Percentiles rank a stretch among this genome's conserved stretches.
phyloP scores from a whole-genome alignment of 192 early-diverging fungal genomes.

The Piromyces finnis region DNA sequence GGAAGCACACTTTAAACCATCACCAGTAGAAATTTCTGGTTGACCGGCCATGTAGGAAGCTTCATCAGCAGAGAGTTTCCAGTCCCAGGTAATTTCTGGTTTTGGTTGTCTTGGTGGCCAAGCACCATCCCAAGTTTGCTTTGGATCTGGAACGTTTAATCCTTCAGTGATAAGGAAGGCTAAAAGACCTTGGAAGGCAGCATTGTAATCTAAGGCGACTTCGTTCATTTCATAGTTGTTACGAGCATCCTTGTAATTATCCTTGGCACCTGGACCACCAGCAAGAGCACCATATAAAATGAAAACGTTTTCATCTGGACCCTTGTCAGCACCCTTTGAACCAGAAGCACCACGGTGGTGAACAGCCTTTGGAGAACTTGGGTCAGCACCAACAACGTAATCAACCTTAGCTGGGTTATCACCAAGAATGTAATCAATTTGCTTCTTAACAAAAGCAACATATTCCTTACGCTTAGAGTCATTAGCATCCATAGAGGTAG shows the following conservation, averaged over 20 bases:
- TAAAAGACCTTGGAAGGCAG: not conserved
- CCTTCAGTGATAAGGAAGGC: not conserved
- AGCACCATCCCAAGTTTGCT: not conserved
- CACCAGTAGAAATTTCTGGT: not conserved
- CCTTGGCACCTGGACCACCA: slow-evolving; percentile 29
- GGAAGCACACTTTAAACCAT: not conserved
- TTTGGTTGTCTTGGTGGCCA: not conserved
- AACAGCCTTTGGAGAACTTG: slow-evolving; percentile 33
- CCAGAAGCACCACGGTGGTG: slow-evolving; percentile 38
- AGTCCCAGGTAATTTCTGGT: not conserved
- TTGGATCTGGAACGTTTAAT: not conserved
- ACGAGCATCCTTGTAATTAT: slow-evolving; percentile 22
- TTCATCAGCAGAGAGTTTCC: not conserved
- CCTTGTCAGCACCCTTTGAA: slow-evolving; percentile 8
- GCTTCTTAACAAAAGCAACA: slow-evolving; percentile 2
- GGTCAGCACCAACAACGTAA: slow-evolving; percentile 34
- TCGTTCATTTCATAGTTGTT: slow-evolving; percentile 23
- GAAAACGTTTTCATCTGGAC: slow-evolving; percentile 11
- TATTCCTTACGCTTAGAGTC: not conserved
- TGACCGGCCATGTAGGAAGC: not conserved
- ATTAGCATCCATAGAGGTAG: not conserved
- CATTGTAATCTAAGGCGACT: not conserved
- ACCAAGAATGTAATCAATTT: slow-evolving; percentile 32
- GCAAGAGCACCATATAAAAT: slow-evolving; percentile 34
- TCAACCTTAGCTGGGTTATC: slow-evolving; percentile 28